Evolutionary conservation across 164 flowering plant genomes (phyloP).

Genomic region (Vitis vinifera): DNA sequence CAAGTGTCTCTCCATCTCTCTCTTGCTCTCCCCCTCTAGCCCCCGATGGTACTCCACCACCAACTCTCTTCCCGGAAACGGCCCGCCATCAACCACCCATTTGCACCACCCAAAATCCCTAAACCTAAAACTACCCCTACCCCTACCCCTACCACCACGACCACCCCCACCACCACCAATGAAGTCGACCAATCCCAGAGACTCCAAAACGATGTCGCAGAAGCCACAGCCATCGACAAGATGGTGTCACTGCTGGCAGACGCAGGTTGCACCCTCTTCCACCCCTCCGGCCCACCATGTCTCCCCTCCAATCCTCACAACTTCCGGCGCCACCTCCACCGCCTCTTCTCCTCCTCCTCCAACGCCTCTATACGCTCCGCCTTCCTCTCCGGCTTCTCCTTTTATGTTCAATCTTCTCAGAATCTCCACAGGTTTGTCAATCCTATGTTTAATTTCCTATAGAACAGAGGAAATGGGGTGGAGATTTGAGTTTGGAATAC

Average conservation of each 20-base stretch:
- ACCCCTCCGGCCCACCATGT: conserved; percentile 58
- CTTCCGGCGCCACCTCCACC: conserved; percentile 54
- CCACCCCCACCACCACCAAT: background rate
- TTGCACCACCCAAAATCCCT: conserved; percentile 3
- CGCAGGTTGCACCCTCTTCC: conserved; percentile 67
- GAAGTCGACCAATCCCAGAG: background rate
- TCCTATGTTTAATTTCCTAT: background rate
- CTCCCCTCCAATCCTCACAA: conserved; percentile 57
- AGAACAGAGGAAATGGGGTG: too few species aligned
- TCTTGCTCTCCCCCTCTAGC: too few species aligned
- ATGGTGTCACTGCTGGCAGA: conserved; percentile 64
- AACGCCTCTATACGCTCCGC: conserved; percentile 37
- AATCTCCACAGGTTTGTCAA: conserved; percentile 50
- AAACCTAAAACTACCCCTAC: conserved; percentile 5
- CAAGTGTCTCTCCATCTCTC: too few species aligned
- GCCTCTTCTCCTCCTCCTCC: conserved; percentile 34
- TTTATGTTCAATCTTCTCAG: conserved; percentile 35
- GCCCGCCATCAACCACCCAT: conserved; percentile 29
- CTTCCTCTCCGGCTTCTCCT: conserved; percentile 62
- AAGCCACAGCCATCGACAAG: conserved; percentile 23
- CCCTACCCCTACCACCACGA: background rate
- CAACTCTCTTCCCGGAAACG: conserved; percentile 30
- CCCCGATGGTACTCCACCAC: conserved; percentile 20
- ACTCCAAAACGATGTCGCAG: background rate
- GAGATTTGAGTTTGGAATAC: too few species aligned